Evolutionary conservation across 805 yeast genomes (phyloP).

Genomic region (Saccharomycopsis capsularis): DNA sequence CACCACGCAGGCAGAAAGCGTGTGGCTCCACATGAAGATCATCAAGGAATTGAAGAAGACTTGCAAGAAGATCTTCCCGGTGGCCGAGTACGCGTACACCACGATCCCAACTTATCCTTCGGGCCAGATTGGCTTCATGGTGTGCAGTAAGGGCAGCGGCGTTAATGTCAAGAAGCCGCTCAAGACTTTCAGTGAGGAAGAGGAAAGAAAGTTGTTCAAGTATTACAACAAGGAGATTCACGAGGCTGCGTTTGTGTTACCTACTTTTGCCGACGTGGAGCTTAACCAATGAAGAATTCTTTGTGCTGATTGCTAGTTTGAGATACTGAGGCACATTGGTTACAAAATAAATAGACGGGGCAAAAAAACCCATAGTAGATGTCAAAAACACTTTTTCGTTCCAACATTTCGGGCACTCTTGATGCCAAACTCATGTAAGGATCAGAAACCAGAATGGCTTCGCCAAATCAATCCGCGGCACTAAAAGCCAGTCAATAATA

Average conservation of each 20-base stretch:
- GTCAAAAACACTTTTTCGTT: too few species aligned
- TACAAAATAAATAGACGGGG: too few species aligned
- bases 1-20: constrained; percentile 89
- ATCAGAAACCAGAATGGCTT: too few species aligned
- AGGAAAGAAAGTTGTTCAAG: constrained; percentile 58
- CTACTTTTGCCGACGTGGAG: constrained; percentile 70
- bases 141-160: constrained; percentile 69
- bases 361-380: too few species aligned
- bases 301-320: too few species aligned
- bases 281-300: not conserved
- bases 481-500: too few species aligned
- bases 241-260: constrained; percentile 82
- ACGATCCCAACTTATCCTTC: constrained; percentile 96
- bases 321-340: too few species aligned
- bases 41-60: constrained; percentile 76
- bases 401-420: too few species aligned
- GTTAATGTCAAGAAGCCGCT: constrained; percentile 63
- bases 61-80: constrained; percentile 81
- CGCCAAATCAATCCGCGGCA: too few species aligned
- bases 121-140: constrained; percentile 98
- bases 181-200: constrained; percentile 54
- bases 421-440: too few species aligned
- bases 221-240: constrained; percentile 85
- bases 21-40: constrained; percentile 85
- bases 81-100: constrained; percentile 84